Base-by-base conservation (phyloP, 257 asterid genomes). In the Craterostigma plantagineum region DNA sequence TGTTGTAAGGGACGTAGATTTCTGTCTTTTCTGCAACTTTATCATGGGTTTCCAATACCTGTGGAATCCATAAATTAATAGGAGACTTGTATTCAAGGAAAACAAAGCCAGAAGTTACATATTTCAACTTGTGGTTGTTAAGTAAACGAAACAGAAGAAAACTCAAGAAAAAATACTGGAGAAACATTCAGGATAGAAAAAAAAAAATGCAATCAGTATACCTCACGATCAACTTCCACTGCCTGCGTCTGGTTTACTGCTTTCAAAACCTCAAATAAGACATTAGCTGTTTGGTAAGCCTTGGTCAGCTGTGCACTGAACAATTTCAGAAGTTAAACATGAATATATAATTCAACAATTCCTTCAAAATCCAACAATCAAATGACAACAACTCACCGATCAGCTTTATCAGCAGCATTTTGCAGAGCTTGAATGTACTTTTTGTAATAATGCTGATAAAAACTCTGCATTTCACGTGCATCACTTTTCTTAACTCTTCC, bases 401-500 rank as follows among this genome's bases (percentile, higher is more conserved):
- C 95, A 50, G 95, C 98, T 68, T 83, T 90, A 46, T 79, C 95
- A 35, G 95, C 93, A 54, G 92, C 98, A 67, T 90, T 90, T 69
- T 90, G 98, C 74, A 90, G 63, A 53, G 98, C 98, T 67, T 90
- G 95, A 53, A 90, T 90, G 62, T 90, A 90, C 58, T 90, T 83
- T 63, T 77, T 90, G 76, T 90, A 83, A 65, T 90, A 90, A 73
- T 75, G 93, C 63, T 90, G 95, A 64, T 90, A 90, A 69, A 90
- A 90, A 79, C 98, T 79, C 78, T 90, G 95, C 98, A 90, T 83
- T 75, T 90, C 98, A 33, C 94, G 92, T 14, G 95, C 98, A 55
- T 90, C 98, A 51, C 98, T 90, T 76, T 90, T 90, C 68, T 90
- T 90, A 16, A 82, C 95, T 67, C 95, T 90, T 65, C 95, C 93